Conservation (phyloP, 306 rosid species). For the Bauhinia variegata region DNA sequence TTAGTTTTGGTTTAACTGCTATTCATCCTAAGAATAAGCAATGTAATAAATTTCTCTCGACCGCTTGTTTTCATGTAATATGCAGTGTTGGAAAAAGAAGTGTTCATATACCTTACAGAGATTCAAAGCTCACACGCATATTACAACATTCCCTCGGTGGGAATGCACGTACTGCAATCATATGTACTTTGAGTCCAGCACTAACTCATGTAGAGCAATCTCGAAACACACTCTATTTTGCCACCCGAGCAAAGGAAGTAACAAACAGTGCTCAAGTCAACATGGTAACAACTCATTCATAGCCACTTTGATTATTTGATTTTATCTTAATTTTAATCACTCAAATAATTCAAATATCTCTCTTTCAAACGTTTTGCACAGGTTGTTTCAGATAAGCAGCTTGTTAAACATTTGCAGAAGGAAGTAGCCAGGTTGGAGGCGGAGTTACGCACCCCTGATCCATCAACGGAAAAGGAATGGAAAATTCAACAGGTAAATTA, state of each 20-base stretch:
- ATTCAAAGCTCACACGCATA: conserved; percentile 97
- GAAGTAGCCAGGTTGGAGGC: conserved; percentile 99
- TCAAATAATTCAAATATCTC: background rate
- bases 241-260: conserved; percentile 97
- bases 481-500: conserved; percentile 90
- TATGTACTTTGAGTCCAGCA: conserved; percentile 97
- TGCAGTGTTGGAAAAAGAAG: conserved; percentile 90
- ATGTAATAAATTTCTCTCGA: conserved; percentile 12
- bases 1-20: conserved; percentile 17
- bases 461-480: conserved; percentile 74
- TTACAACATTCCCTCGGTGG: conserved; percentile 99
- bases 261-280: conserved; percentile 95
- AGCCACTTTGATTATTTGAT: background rate
- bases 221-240: conserved; percentile 90
- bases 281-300: conserved; percentile 61
- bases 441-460: conserved; percentile 91
- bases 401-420: conserved; percentile 94
- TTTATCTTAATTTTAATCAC: conserved; percentile 12
- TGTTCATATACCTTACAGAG: conserved; percentile 96
- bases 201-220: conserved; percentile 94
- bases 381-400: conserved; percentile 95
- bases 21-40: background rate
- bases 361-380: conserved; percentile 28
- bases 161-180: conserved; percentile 98
- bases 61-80: conserved; percentile 15